Conservation (phyloP, 2,329 filamentous ascomycete species). For the Aspergillus sclerotialis region DNA sequence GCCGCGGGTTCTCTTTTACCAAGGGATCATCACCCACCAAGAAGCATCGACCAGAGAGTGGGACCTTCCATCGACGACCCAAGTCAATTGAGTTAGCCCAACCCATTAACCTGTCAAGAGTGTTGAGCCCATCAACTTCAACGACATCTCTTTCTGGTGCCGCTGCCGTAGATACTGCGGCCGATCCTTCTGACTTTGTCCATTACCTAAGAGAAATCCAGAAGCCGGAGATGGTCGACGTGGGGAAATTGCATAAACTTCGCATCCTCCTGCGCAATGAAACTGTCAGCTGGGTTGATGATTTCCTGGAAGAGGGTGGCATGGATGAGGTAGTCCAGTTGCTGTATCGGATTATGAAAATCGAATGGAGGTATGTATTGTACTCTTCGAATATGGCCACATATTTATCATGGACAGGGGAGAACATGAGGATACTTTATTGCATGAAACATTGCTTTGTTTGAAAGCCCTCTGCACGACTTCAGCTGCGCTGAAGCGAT, state of each 20-base stretch:
- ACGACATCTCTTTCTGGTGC: slow-evolving; percentile 51
- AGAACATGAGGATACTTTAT: slow-evolving; percentile 87
- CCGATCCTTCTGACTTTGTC: slow-evolving; percentile 77
- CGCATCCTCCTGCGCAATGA: slow-evolving; percentile 85
- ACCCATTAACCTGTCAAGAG: slow-evolving; percentile 49
- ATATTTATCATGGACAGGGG: slow-evolving; percentile 52
- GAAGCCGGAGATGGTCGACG: slow-evolving; percentile 76
- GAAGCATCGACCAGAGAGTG: slow-evolving; percentile 62
- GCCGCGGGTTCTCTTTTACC: slow-evolving; percentile 71
- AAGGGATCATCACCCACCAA: slow-evolving; percentile 66
- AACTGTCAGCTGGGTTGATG: slow-evolving; percentile 90
- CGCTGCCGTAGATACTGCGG: slow-evolving; percentile 65
- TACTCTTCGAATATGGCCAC: neutral
- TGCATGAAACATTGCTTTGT: slow-evolving; percentile 88
- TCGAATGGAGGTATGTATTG: slow-evolving; percentile 78
- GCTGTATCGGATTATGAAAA: slow-evolving; percentile 83
- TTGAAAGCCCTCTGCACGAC: slow-evolving; percentile 93
- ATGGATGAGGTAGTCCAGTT: slow-evolving; percentile 87
- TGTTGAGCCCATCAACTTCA: slow-evolving; percentile 49
- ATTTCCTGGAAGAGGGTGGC: slow-evolving; percentile 80
- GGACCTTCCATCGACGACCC: slow-evolving; percentile 59
- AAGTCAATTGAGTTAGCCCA: slow-evolving; percentile 67
- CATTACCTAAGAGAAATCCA: slow-evolving; percentile 73
- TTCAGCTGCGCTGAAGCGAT: slow-evolving; percentile 71
- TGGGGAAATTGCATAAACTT: slow-evolving; percentile 92